These are phyloP conservation scores for Pascua sp. DNA, from an alignment of 1,284 basidiomycete species.

Conservation along the genomic window DNA sequence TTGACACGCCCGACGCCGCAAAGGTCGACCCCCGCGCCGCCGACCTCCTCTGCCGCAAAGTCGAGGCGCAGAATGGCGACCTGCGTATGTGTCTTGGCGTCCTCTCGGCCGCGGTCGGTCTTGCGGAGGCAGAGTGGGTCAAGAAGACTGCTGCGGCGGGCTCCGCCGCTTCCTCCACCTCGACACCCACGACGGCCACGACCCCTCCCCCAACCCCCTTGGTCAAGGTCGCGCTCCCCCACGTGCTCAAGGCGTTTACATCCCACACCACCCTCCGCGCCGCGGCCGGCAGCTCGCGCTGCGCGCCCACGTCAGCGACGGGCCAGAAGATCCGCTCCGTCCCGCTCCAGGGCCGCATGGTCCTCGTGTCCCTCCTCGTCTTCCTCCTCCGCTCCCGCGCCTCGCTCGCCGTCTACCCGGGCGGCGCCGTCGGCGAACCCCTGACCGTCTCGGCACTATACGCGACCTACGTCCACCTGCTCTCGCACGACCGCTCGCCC, in stretches of 20 bases:
- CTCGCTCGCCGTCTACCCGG: conserved; percentile 36
- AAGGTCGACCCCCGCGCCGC: conserved; percentile 45
- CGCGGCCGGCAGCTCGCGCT: conserved; percentile 37
- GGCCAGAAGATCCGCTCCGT: conserved; percentile 44
- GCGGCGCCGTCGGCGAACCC: conserved; percentile 12
- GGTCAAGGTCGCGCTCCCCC: conserved; percentile 39
- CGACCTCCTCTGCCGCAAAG: conserved; percentile 46
- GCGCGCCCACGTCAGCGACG: conserved; percentile 18
- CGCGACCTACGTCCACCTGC: conserved; percentile 42
- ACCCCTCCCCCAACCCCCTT: conserved; percentile 17
- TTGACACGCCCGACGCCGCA: conserved; percentile 13
- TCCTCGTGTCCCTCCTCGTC: conserved; percentile 42
- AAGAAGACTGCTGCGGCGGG: conserved; percentile 28
- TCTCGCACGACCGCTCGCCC: conserved; percentile 33
- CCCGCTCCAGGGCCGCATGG: conserved; percentile 47
- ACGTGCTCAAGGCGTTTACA: conserved; percentile 44
- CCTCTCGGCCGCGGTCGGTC: conserved; percentile 39
- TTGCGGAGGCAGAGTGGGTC: conserved; percentile 47
- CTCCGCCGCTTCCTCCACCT: neutral
- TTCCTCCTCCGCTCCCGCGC: conserved; percentile 29
- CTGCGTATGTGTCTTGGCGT: conserved; percentile 49
- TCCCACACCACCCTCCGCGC: conserved; percentile 42
- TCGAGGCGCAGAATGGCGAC: conserved; percentile 51
- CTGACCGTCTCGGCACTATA: conserved; percentile 31
- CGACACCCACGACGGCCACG: conserved; percentile 3